phyloP scores from a whole-genome alignment of 495 filamentous ascomycete species.

The Patellaria atrata region DNA sequence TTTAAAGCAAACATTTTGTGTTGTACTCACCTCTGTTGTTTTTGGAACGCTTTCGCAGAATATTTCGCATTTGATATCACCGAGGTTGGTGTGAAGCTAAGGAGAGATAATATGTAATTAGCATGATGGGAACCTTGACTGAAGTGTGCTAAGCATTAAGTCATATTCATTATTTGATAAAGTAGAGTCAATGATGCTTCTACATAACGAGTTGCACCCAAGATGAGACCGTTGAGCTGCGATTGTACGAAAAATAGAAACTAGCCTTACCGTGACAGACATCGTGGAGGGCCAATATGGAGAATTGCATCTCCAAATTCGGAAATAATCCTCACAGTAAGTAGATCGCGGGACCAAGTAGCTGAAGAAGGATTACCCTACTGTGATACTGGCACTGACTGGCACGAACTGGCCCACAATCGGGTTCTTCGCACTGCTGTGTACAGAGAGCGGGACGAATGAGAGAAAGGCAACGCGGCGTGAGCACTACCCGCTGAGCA shows the following conservation, averaged over 20 bases:
- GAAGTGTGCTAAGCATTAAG: neutral
- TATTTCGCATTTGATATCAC: constrained; percentile 88
- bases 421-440: no score
- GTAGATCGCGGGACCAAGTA: no score
- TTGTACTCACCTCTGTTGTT: constrained; percentile 55
- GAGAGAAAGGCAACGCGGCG: no score
- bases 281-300: constrained; percentile 11
- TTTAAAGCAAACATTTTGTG: no score
- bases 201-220: neutral
- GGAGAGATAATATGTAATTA: constrained; percentile 15
- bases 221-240: neutral
- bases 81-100: constrained; percentile 76
- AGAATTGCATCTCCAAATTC: no score
- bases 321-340: no score
- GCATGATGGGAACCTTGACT: no score
- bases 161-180: neutral
- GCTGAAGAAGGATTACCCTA: no score
- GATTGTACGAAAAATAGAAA: neutral
- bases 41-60: constrained; percentile 92
- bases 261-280: constrained; percentile 24
- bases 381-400: no score
- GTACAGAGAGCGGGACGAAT: no score
- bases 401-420: no score
- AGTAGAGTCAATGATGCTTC: neutral
- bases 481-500: no score